Evolutionary conservation across 2,329 filamentous ascomycete genomes (phyloP).

Genomic region (Fulvia fulva): DNA sequence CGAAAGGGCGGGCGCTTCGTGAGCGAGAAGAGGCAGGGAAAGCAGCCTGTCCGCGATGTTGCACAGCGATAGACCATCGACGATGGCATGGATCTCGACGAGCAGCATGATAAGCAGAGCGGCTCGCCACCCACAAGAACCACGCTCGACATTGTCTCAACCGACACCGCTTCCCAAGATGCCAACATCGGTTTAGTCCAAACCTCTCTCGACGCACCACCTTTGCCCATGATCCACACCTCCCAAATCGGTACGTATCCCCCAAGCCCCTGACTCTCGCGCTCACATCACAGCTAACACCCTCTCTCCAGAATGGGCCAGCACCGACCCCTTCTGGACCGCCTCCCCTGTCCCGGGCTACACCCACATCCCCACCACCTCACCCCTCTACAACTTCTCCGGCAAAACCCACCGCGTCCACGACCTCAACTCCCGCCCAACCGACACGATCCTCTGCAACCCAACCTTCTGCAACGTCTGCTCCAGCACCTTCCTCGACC

Average conservation of each 20-base stretch:
- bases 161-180: too few relatives aligned
- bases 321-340: conserved; percentile 1
- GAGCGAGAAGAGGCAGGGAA: too few relatives aligned
- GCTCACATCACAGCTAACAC: too few relatives aligned
- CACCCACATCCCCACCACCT: not conserved
- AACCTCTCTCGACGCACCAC: not conserved
- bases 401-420: conserved; percentile 3
- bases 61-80: not conserved
- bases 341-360: not conserved
- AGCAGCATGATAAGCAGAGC: not conserved
- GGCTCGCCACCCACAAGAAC: too few relatives aligned
- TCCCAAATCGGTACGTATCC: not conserved
- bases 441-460: conserved; percentile 1
- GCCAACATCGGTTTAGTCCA: too few relatives aligned
- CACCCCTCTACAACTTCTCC: not conserved
- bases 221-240: not conserved
- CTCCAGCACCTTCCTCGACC: not conserved
- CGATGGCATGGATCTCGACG: not conserved
- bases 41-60: too few relatives aligned
- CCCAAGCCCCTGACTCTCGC: too few relatives aligned
- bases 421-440: not conserved
- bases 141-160: too few relatives aligned
- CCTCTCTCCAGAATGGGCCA: not conserved
- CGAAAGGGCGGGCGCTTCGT: too few relatives aligned
- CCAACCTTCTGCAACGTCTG: not conserved